Evolutionary conservation across 2,329 filamentous ascomycete species (phyloP), one percentile per base, ranked within the genome.

Genomic region (Aspergillus candidus): DNA sequence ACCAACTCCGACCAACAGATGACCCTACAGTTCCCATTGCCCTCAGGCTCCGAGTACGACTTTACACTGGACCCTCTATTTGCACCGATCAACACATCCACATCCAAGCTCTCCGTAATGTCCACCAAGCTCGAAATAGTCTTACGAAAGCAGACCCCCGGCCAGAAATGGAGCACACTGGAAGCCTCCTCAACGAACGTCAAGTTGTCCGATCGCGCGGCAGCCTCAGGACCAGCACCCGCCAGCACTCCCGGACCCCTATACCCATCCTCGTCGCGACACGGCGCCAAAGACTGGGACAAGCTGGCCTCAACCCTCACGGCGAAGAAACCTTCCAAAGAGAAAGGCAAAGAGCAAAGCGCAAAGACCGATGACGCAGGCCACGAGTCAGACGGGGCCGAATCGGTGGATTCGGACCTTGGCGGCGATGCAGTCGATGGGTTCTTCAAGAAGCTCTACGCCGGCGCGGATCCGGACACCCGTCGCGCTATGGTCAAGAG

Each of bases 401-500:
- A 58, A 29, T 65, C 61, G 6, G 51, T 62, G 2, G 60, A 68
- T 44, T 69, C 65, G 4, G 68, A 71, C n/a, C 68, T 72, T 22
- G 71, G 73, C 5, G 77, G 75, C 1, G 80, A 84, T 47, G 79
- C 84, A 22, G 81, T 89, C 7, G 85, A 94, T 56, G 62, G 67
- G 10, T 97, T 96, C 70, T 98, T 98, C 75, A 93, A 94, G 74
- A 83, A 85, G 59, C 73, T 98, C 1, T 97, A 91, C 70, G 81
- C 84, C 50, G 75, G 73, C 31, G 82, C 88, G 0, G 82, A 84
- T 38, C 80, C 83, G 0, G 91, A 98, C 56, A 87, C 88, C 46
- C 82, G 82, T 61, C 81, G 89, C 2, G 93, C 93, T 7, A 98
- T 98, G 93, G 88, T 94, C 81, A 98, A 98, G 79, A 94, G 88